phyloP scores from a whole-genome alignment of 2,329 filamentous ascomycete genomes.

The Tothia fuscella region DNA sequence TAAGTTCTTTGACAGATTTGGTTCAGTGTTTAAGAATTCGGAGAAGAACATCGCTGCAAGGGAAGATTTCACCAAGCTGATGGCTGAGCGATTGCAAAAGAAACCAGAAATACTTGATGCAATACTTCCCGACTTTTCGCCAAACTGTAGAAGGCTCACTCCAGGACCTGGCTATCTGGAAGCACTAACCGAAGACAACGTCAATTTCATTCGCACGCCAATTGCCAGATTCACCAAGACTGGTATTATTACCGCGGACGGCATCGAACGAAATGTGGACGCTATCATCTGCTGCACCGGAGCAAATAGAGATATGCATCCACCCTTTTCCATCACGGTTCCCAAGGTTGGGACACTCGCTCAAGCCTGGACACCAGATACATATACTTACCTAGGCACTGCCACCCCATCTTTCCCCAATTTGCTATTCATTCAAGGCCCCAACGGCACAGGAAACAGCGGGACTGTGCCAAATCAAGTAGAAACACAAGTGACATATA shows the following conservation, averaged over 20 bases:
- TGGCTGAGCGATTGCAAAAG: slow-evolving; percentile 26
- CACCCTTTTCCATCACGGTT: slow-evolving; percentile 19
- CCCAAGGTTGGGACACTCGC: background rate
- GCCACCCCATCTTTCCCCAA: slow-evolving; percentile 57
- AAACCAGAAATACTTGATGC: slow-evolving; percentile 30
- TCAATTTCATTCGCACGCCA: slow-evolving; percentile 22
- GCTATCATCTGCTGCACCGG: slow-evolving; percentile 34
- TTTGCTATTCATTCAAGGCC: slow-evolving; percentile 29
- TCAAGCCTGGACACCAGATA: slow-evolving; percentile 1
- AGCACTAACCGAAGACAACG: slow-evolving; percentile 31
- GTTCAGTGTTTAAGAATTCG: slow-evolving; percentile 26
- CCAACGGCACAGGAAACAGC: slow-evolving; percentile 5
- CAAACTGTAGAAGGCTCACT: slow-evolving; percentile 37
- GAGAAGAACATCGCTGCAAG: slow-evolving; percentile 17
- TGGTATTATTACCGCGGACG: slow-evolving; percentile 30
- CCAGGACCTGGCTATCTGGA: slow-evolving; percentile 42
- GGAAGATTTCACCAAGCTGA: slow-evolving; percentile 20
- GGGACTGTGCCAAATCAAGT: slow-evolving; percentile 57
- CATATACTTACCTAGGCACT: slow-evolving; percentile 43
- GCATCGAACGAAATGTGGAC: slow-evolving; percentile 27
- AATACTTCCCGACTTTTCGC: slow-evolving; percentile 30
- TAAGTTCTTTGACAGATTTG: slow-evolving; percentile 47
- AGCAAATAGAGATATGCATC: slow-evolving; percentile 26
- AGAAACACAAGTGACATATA: slow-evolving; percentile 48
- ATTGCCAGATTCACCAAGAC: slow-evolving; percentile 25